Evolutionary conservation across 371 early-diverging fungal genomes (phyloP).

Genomic region (Mucor saturninus): DNA sequence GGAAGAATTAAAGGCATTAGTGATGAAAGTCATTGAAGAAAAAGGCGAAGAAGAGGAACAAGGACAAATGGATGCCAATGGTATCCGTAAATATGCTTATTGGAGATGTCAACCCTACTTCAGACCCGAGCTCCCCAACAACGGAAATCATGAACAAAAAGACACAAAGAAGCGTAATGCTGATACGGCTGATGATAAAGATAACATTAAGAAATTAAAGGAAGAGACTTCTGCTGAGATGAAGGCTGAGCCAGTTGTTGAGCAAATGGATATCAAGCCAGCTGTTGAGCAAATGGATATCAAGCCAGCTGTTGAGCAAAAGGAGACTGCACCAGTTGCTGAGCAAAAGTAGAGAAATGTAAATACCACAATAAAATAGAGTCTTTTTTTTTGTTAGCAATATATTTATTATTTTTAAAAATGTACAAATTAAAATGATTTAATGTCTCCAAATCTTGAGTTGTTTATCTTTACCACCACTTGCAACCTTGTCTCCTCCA

Average conservation of each 20-base stretch:
- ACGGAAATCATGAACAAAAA: slow-evolving; percentile 28
- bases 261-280: neutral
- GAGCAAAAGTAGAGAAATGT: neutral
- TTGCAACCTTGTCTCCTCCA: slow-evolving; percentile 86
- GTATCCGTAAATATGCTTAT: slow-evolving; percentile 69
- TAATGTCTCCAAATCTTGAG: slow-evolving; percentile 79
- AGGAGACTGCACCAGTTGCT: neutral
- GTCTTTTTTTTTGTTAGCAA: neutral
- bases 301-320: neutral
- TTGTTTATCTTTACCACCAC: slow-evolving; percentile 92
- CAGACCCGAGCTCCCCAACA: slow-evolving; percentile 57
- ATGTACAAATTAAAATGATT: slow-evolving; percentile 12
- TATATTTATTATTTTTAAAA: slow-evolving; percentile 10
- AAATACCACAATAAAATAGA: slow-evolving; percentile 7
- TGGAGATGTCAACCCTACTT: slow-evolving; percentile 80
- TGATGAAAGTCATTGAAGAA: slow-evolving; percentile 43
- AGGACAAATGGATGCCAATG: slow-evolving; percentile 59
- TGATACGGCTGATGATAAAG: slow-evolving; percentile 13
- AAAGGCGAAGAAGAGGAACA: slow-evolving; percentile 38
- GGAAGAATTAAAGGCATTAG: slow-evolving; percentile 62
- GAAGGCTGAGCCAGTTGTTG: neutral
- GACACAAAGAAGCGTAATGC: slow-evolving; percentile 17
- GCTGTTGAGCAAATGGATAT: neutral
- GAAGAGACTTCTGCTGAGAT: slow-evolving; percentile 4
- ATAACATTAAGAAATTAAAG: slow-evolving; percentile 24